Conservation (phyloP, 352 stramenopile species). For the Phytophthora pistaciae region DNA sequence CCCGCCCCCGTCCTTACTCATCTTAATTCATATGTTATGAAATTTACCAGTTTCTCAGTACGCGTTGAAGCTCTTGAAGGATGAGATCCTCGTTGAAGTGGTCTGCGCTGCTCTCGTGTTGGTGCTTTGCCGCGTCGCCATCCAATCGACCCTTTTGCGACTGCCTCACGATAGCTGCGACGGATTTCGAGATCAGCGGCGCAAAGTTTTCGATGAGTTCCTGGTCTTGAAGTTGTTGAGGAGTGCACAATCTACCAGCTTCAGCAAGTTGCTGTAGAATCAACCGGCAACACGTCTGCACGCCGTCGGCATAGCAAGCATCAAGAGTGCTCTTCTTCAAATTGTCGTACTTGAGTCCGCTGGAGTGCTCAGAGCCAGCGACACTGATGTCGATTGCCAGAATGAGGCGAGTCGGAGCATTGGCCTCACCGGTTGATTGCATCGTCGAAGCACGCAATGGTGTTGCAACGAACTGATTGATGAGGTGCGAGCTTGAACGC, state of each 20-base stretch:
- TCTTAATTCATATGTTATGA: conserved; percentile 27
- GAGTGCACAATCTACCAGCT: conserved; percentile 52
- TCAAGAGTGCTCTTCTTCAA: conserved; percentile 71
- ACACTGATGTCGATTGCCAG: conserved; percentile 68
- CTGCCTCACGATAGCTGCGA: conserved; percentile 45
- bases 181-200: conserved; percentile 65
- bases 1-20: conserved; percentile 4
- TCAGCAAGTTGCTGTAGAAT: conserved; percentile 63
- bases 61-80: conserved; percentile 35
- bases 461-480: conserved; percentile 58
- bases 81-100: conserved; percentile 37
- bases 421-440: conserved; percentile 6
- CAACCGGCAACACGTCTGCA: conserved; percentile 48
- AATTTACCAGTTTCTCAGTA: conserved; percentile 36
- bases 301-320: conserved; percentile 43
- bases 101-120: conserved; percentile 6
- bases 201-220: conserved; percentile 59
- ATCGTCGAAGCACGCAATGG: conserved; percentile 30
- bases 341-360: conserved; percentile 53
- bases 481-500: conserved; percentile 40
- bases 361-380: neutral
- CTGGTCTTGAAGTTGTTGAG: conserved; percentile 59
- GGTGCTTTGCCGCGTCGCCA: neutral
- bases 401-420: conserved; percentile 40
- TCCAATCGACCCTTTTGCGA: conserved; percentile 11